Conservation (phyloP, 495 filamentous ascomycete genomes). For the Annulohypoxylon bovei region DNA sequence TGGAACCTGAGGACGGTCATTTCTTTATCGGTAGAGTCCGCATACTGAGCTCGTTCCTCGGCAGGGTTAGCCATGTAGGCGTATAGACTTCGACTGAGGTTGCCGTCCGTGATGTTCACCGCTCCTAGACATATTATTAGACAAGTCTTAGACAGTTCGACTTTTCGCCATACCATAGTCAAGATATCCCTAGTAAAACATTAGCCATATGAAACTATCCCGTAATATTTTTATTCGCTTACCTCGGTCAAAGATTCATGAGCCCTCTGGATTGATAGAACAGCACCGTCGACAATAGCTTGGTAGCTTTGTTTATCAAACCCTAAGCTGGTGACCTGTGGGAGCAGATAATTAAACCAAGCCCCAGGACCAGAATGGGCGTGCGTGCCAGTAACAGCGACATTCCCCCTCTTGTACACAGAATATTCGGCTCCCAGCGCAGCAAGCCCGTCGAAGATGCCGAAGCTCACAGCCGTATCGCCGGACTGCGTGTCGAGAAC, state of each 20-base stretch:
- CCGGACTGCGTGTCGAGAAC: slow-evolving; percentile 84
- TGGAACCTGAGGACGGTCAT: slow-evolving; percentile 86
- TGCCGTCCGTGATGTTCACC: slow-evolving; percentile 68
- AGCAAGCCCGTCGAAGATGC: slow-evolving; percentile 78
- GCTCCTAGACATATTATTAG: slow-evolving; percentile 38
- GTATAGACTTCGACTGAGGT: slow-evolving; percentile 86
- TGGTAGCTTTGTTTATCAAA: slow-evolving; percentile 89
- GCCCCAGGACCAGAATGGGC: slow-evolving; percentile 92
- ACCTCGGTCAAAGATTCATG: slow-evolving; percentile 80
- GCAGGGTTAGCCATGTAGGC: slow-evolving; percentile 90
- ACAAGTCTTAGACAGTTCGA: slow-evolving; percentile 7
- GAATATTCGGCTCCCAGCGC: slow-evolving; percentile 61
- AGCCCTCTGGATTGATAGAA: slow-evolving; percentile 84
- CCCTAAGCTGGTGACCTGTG: slow-evolving; percentile 88
- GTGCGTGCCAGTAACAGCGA: slow-evolving; percentile 93
- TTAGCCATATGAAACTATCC: slow-evolving; percentile 12
- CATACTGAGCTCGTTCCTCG: slow-evolving; percentile 77
- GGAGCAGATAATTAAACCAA: slow-evolving; percentile 96
- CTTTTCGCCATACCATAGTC: slow-evolving; percentile 50
- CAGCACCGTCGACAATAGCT: slow-evolving; percentile 86
- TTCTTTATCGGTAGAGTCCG: slow-evolving; percentile 79
- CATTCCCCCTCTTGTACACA: slow-evolving; percentile 77
- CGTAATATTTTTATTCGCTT: slow-evolving; percentile 1
- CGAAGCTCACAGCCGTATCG: slow-evolving; percentile 88
- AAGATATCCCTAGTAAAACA: slow-evolving; percentile 51